These are phyloP conservation scores for Alternaria triticina DNA, from an alignment of 2,329 filamentous ascomycete genomes.

Conservation along the genomic window DNA sequence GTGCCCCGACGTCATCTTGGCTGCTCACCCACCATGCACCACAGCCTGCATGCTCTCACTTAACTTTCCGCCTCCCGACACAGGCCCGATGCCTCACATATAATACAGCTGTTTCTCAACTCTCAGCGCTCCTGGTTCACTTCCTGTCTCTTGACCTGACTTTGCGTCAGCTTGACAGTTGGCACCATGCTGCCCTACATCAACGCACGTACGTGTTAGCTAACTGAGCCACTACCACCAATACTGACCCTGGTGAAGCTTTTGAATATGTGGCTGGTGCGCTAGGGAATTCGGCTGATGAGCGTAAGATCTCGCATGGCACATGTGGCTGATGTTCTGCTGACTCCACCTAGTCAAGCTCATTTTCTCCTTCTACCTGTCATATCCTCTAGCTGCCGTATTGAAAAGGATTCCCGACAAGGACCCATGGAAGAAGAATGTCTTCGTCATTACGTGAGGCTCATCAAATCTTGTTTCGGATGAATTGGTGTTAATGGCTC, in stretches of 20 bases:
- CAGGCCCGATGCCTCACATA: conserved; percentile 21
- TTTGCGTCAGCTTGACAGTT: background rate
- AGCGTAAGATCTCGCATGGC: conserved; percentile 56
- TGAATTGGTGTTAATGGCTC: conserved; percentile 6
- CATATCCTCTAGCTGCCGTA: conserved; percentile 86
- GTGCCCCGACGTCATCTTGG: conserved; percentile 14
- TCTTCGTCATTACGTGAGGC: conserved; percentile 77
- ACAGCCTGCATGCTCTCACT: background rate
- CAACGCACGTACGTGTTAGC: conserved; percentile 60
- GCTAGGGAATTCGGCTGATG: conserved; percentile 69
- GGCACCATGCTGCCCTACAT: conserved; percentile 68
- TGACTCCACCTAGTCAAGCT: conserved; percentile 78
- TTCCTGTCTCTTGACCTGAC: background rate
- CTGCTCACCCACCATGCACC: conserved; percentile 4
- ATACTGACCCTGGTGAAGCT: conserved; percentile 50
- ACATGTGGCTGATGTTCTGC: background rate
- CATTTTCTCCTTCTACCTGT: conserved; percentile 86
- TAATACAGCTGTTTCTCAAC: conserved; percentile 9
- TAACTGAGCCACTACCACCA: background rate
- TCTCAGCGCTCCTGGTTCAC: background rate
- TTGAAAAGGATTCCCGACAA: conserved; percentile 90
- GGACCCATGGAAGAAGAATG: conserved; percentile 83
- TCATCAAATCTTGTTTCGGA: no score
- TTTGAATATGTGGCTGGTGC: conserved; percentile 65
- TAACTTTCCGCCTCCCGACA: conserved; percentile 3